A percentile compares a stretch with the other conserved stretches of the same genome.
Conservation (phyloP, 2,329 filamentous ascomycete genomes). For the Aspergillus puulaauensis region DNA sequence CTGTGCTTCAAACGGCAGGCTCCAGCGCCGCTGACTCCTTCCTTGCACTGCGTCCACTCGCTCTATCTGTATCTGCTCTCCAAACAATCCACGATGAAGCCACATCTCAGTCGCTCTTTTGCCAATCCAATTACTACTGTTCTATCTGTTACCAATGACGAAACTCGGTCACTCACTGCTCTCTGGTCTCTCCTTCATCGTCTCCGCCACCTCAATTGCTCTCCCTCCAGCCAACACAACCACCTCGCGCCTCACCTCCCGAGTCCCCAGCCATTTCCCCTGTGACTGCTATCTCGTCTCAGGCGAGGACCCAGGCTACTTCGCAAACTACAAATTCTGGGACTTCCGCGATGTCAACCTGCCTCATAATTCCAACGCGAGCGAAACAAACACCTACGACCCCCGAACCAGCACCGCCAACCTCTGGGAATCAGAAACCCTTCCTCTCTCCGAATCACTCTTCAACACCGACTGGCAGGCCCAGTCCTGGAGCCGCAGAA, state of each 20-base stretch:
- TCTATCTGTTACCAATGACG: constrained; percentile 3
- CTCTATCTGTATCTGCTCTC: not conserved
- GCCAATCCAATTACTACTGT: not conserved
- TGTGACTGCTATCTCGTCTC: constrained; percentile 50
- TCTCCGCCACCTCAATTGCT: not conserved
- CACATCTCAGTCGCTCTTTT: not conserved
- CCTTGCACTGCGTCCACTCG: not conserved
- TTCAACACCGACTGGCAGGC: constrained; percentile 42
- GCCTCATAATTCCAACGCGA: not conserved
- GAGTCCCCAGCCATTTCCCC: constrained; percentile 1
- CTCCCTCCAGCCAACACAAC: constrained; percentile 1
- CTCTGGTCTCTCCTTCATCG: constrained; percentile 1
- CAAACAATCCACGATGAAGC: not conserved
- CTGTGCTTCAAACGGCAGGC: not conserved
- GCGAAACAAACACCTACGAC: not conserved
- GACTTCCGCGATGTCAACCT: constrained; percentile 49
- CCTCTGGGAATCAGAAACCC: constrained; percentile 16
- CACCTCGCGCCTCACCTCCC: not conserved
- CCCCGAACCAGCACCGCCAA: not conserved
- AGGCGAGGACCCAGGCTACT: constrained; percentile 45
- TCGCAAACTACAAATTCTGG: constrained; percentile 53
- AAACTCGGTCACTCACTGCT: constrained; percentile 1
- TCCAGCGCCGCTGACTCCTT: not conserved
- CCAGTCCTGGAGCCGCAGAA: constrained; percentile 47
- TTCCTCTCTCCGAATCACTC: constrained; percentile 32